Evolutionary conservation across 2,329 filamentous ascomycete genomes (phyloP), one percentile per base, ranked within the genome.

Genomic region (Penicillium sp.): DNA sequence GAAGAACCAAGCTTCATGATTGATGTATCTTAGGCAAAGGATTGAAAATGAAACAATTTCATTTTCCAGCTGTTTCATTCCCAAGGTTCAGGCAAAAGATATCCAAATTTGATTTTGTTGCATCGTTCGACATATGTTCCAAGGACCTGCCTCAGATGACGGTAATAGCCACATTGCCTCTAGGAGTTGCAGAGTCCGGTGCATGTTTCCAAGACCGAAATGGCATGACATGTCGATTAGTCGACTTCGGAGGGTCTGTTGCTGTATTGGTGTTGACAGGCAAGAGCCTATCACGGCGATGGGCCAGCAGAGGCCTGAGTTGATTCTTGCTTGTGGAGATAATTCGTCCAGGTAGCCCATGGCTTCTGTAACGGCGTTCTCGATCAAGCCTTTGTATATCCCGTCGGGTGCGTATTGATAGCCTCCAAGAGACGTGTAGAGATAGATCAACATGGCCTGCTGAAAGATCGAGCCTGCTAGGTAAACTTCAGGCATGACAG

Each of bases 21-120:
- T 31, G 56, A 34, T 31, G 18, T 50, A 26, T 15, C 54, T 45
- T 50, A 43, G 12, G 48, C 49, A 59, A 31, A 56, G 46, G 28
- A 45, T 28, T 18, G 33, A 45, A 45, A 54, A 42, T 47, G 44
- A 47, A 54, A 36, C 28, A 38, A 51, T 29, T 43, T 24, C 47
- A 45, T 52, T 33, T 33, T 33, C 29, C 15, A 33, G 5, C 31
- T n/a, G 23, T 28, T 46, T 31, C 44, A n/a, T n/a, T n/a, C n/a
- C n/a, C n/a, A n/a, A n/a, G n/a, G 21, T 2, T 68, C 59, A 79
- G 18, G 76, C 77, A 65, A 79, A 79, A 2, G 76, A 79, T 38
- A 78, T 78, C 76, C 74, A 77, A 29, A 79, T 77, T 51, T 76
- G 72, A 34, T 74, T 68, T 24, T 76, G 66, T 31, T 75, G 70